phyloP scores from a whole-genome alignment of 2,329 filamentous ascomycete genomes.

The Keithomyces neogunnii region DNA sequence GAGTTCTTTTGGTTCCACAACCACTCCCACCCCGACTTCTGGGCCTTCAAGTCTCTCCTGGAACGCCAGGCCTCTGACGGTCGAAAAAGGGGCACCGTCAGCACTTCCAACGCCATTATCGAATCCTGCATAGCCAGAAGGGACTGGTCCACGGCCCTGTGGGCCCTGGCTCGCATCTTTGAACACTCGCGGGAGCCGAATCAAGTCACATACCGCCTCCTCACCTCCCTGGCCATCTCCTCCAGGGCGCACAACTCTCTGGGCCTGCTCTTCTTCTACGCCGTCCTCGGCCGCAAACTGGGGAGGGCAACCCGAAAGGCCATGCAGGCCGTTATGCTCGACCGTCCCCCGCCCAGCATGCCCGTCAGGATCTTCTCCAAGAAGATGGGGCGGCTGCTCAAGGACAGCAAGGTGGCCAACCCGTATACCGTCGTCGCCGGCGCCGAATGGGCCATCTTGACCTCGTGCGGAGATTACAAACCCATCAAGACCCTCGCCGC shows the following conservation, averaged over 20 bases:
- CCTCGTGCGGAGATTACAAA: conserved; percentile 18
- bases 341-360: conserved; percentile 14
- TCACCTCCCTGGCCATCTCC: conserved; percentile 28
- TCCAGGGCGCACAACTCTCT: conserved; percentile 21
- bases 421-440: conserved; percentile 14
- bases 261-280: conserved; percentile 24
- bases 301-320: conserved; percentile 14
- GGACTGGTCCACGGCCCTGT: conserved; percentile 24
- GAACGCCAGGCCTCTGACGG: conserved; percentile 15
- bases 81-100: conserved; percentile 14
- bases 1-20: conserved; percentile 33
- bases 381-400: conserved; percentile 15
- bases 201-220: conserved; percentile 24
- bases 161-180: conserved; percentile 18
- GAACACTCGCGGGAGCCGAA: conserved; percentile 17
- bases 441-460: conserved; percentile 22
- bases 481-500: conserved; percentile 19
- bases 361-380: conserved; percentile 20
- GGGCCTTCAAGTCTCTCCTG: conserved; percentile 20
- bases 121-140: conserved; percentile 17
- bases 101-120: conserved; percentile 31
- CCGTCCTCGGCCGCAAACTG: conserved; percentile 21
- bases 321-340: conserved; percentile 18
- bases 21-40: conserved; percentile 12
- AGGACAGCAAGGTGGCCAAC: conserved; percentile 9